Base-by-base conservation (phyloP, 2,329 filamentous ascomycete genomes). In the Monilinia laxa region DNA sequence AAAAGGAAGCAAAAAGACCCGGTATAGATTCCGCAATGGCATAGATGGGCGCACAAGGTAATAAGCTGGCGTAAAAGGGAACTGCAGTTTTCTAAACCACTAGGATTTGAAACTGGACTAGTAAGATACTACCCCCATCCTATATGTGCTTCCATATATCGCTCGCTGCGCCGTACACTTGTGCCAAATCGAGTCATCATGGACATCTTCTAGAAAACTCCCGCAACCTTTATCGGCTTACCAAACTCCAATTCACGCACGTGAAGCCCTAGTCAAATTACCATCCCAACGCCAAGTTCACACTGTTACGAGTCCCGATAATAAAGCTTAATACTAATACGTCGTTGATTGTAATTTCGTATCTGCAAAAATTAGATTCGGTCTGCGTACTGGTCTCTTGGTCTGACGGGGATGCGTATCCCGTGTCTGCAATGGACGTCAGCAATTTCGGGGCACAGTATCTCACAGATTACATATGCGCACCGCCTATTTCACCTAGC, bases 91-190 rank as follows among this genome's bases (percentile, higher is more conserved):
- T 23, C 23, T 52, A 57, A 47, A 42, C 40, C 25, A 49, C 28
- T 49, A 47, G 53, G 52, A 64, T 45, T 20, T n/a, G 18, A 2
- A 25, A 11, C 14, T 20, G 45, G 58, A 38, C 58, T 38, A 51
- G 47, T 31, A 18, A 38, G 45, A 51, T 51, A 11, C 45, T 12
- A 28, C 58, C 28, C 28, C 14, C 31, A 38, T 7, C 40, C 10
- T 64, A 56, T 45, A 51, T 35, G 28, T 47, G 38, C 35, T 64
- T 64, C 62, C 42, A 59, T 64, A 51, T 49, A 58, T 64, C 31
- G 31, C 31, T 38, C 54, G 10, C 35, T 20, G 14, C 49, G 49
- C 60, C 49, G 49, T 35, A 55, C 20, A 25, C 35, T 42, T 31
- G 25, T 16, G 40, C 4, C 57, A 20, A 60, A 38, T 51, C n/a